Base-by-base conservation (phyloP, 2,329 filamentous ascomycete species). In the Mariannaea elegans region DNA sequence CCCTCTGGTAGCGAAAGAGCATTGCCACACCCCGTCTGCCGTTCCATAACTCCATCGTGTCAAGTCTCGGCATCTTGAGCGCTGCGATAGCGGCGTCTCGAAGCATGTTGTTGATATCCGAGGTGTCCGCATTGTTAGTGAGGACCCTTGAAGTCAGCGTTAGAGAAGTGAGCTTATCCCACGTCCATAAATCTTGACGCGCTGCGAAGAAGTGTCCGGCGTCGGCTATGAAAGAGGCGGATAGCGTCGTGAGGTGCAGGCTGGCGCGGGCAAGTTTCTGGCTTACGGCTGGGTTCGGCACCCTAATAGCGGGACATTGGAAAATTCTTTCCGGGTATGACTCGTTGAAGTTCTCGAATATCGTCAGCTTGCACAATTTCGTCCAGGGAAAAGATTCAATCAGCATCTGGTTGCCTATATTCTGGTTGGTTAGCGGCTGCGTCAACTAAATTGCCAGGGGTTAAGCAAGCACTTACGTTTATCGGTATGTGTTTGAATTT, bases 281-380 rank as follows among this genome's bases (percentile, higher is more conserved):
- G 67, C 70, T 71, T 19, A 76, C 55, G 34, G 19, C 65, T 27
- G 64, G 60, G 44, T 53, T 61, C 58, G 71, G 66, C 24, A 60
- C 58, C 42, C 71, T 62, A 45, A 71, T 55, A 61, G 56, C 54
- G 36, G 59, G 58, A 53, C 48, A 41, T 2, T 49, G 3, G 32
- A 13, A 49, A 52, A 47, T 67, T 32, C 21, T 61, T 65, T 54
- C 39, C 51, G 70, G 53, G 61, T 75, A 76, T 47, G 38, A 34
- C 66, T 76, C 57, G 54, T 76, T 69, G 61, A 74, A 73, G 59
- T 76, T 77, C 65, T 76, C 71, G 57, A 77, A 77, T 42, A 77
- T 65, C 48, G 67, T 65, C 6, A 77, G 63, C 48, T 69, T 76
- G 50, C 60, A 49, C 54, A 75, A 60, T 59, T 65, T 60, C 23